Base-by-base conservation (phyloP, 2,329 filamentous ascomycete genomes). In the Fusarium sp. region DNA sequence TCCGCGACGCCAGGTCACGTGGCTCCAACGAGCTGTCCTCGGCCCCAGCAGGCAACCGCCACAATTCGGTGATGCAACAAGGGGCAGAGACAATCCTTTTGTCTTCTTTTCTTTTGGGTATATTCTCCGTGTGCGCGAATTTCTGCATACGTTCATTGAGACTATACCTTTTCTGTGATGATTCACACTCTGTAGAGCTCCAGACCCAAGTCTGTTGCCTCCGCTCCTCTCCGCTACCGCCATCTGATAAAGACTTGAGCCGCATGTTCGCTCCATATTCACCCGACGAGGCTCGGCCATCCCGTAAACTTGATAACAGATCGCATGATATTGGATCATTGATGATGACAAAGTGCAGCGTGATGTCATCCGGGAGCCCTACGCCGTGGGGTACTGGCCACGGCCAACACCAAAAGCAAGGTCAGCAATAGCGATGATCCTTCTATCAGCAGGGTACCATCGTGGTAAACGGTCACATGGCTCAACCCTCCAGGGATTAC, bases 1-100 rank as follows among this genome's bases (percentile, higher is more conserved):
- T 56, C 63, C 56, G 40, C 54, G 60, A 79, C 77, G 77, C 77
- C 77, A 74, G 62, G 63, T 79, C 77, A 79, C 77, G 77, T 79
- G 77, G 47, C 27, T 29, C 47, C 7, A 40, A 29, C 45, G 25
- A 50, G 27, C 3, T 52, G 47, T 20, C 47, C 18, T 50, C 45
- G 42, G 42, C 14, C 42, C 40, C 42, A 25, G 47, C 47, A 52
- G 47, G 47, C 47, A 52, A 14, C 47, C 25, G 27, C 27, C 47
- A 52, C 47, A 52, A 52, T 52, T 52, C 11, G 47, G 47, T 31
- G 25, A 31, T 31, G 5, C 16, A 50, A 29, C 25, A 50, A 50
- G 45, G 45, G 16, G 25, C 16, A 29, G 14, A 50, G 25, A 50
- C 16, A 50, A 50, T 16, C 45, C 3, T 42, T 50, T 50, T 29